Evolutionary conservation across 2,329 filamentous ascomycete genomes (phyloP).

Genomic region (Pyricularia grisea): DNA sequence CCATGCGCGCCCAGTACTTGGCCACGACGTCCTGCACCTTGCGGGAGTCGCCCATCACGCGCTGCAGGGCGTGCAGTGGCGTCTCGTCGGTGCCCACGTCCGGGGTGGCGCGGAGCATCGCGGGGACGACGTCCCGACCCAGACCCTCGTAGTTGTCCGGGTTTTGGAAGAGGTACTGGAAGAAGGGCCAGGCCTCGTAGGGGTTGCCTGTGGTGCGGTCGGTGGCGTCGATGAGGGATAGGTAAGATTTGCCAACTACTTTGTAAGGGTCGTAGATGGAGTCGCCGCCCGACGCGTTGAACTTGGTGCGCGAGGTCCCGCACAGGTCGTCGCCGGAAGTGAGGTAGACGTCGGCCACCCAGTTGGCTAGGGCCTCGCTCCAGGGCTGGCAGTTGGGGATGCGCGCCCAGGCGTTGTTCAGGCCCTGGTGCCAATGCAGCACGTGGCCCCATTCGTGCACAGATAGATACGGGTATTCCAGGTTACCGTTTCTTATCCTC

Average conservation of each 20-base stretch:
- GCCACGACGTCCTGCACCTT: constrained; percentile 31
- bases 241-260: constrained; percentile 35
- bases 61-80: constrained; percentile 34
- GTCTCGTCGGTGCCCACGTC: constrained; percentile 34
- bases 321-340: constrained; percentile 29
- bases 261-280: constrained; percentile 33
- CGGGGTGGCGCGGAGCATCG: constrained; percentile 32
- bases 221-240: constrained; percentile 37
- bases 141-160: constrained; percentile 31
- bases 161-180: constrained; percentile 38
- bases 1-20: constrained; percentile 43
- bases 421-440: constrained; percentile 32
- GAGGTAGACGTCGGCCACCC: constrained; percentile 36
- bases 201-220: constrained; percentile 30
- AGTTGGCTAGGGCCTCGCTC: constrained; percentile 43
- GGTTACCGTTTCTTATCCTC: constrained; percentile 29
- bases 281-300: constrained; percentile 22
- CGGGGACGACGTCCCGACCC: constrained; percentile 28
- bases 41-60: constrained; percentile 22
- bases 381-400: constrained; percentile 36
- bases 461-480: constrained; percentile 28
- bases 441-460: constrained; percentile 42
- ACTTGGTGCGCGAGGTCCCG: constrained; percentile 23
- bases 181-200: constrained; percentile 42
- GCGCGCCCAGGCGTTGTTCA: constrained; percentile 26